These are phyloP conservation scores for Castanea sativa DNA, from an alignment of 306 rosid genomes.

Conservation along the genomic window DNA sequence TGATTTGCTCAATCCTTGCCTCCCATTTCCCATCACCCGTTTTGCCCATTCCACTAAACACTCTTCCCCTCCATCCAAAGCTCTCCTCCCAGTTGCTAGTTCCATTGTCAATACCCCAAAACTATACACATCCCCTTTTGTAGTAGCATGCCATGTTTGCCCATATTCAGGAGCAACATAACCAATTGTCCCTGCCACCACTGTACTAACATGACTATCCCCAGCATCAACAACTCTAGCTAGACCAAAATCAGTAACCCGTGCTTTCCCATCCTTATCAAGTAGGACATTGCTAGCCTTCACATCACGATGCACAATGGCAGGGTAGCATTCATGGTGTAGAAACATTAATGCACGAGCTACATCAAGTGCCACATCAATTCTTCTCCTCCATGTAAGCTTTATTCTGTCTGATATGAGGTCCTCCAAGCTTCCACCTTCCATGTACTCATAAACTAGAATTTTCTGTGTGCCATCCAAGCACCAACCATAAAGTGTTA, in stretches of 20 bases:
- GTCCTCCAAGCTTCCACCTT: slow-evolving; percentile 93
- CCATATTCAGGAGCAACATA: slow-evolving; percentile 96
- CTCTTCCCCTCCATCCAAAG: slow-evolving; percentile 96
- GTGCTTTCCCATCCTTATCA: slow-evolving; percentile 72
- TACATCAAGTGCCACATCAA: slow-evolving; percentile 71
- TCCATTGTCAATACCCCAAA: slow-evolving; percentile 87
- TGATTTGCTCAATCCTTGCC: slow-evolving; percentile 31
- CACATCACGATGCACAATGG: slow-evolving; percentile 87
- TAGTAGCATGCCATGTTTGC: slow-evolving; percentile 93
- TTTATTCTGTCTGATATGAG: slow-evolving; percentile 43
- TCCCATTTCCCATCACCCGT: slow-evolving; percentile 61
- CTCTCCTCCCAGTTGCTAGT: slow-evolving; percentile 77
- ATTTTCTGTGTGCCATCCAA: slow-evolving; percentile 64
- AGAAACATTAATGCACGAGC: slow-evolving; percentile 79
- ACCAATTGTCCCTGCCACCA: slow-evolving; percentile 92
- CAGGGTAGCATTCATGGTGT: slow-evolving; percentile 81
- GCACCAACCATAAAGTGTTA: slow-evolving; percentile 94
- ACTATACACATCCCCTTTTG: slow-evolving; percentile 93
- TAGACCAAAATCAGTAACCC: slow-evolving; percentile 88
- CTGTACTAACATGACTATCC: slow-evolving; percentile 90
- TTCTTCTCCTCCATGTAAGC: slow-evolving; percentile 58
- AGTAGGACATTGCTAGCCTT: slow-evolving; percentile 88
- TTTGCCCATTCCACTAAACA: slow-evolving; percentile 84
- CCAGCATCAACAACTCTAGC: slow-evolving; percentile 83
- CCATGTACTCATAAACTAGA: slow-evolving; percentile 79